Percentiles rank a stretch among this genome's conserved stretches.
Conservation (phyloP, 768 basidiomycete species). For the Termitomyces sp. region DNA sequence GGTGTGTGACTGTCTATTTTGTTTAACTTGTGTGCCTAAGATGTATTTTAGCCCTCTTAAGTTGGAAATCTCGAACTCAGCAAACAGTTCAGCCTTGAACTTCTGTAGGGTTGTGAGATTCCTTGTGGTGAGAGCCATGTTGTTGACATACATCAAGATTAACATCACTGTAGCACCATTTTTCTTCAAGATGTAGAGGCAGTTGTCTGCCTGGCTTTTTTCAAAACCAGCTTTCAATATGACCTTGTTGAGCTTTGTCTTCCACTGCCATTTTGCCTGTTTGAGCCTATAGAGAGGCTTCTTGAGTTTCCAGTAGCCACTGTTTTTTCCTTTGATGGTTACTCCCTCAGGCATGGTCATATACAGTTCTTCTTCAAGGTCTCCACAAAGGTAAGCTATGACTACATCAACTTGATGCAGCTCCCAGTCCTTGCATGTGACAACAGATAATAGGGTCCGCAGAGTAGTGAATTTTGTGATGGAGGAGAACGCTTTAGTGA, state of each 20-base stretch:
- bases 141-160: background rate
- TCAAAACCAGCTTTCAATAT: too few species aligned
- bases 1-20: background rate
- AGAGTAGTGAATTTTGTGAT: too few species aligned
- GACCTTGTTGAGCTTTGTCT: too few species aligned
- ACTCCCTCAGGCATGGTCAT: too few species aligned
- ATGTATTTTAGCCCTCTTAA: background rate
- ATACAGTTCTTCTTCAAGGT: background rate
- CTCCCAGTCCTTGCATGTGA: background rate
- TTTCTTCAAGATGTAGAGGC: background rate
- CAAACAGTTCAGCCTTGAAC: background rate
- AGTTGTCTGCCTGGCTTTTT: background rate
- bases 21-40: background rate
- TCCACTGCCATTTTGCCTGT: too few species aligned
- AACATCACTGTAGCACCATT: background rate
- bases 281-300: too few species aligned
- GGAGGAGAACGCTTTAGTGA: too few species aligned
- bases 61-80: background rate
- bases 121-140: background rate
- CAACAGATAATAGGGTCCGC: too few species aligned
- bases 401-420: background rate
- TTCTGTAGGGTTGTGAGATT: background rate
- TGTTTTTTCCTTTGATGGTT: too few species aligned
- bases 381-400: background rate
- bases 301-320: too few species aligned